phyloP scores from a whole-genome alignment of 495 filamentous ascomycete genomes.

The Neurospora sp. region DNA sequence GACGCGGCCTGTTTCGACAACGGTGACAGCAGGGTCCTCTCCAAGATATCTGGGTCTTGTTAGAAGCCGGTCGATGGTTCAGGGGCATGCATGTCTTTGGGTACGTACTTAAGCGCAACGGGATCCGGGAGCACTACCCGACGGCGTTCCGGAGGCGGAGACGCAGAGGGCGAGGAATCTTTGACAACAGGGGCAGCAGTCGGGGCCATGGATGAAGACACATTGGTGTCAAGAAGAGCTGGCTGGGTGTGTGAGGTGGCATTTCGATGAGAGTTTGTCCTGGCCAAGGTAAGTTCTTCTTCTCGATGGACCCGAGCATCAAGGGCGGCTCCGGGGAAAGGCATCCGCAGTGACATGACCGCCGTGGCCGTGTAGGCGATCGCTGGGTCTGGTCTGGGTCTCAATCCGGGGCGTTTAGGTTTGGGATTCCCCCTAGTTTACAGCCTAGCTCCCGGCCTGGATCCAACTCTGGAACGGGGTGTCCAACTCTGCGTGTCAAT shows the following conservation, averaged over 20 bases:
- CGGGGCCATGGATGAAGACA: constrained; percentile 4
- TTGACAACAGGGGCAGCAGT: constrained; percentile 4
- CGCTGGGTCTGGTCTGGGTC: background rate
- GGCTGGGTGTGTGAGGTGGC: constrained; percentile 1
- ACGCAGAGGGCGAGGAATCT: constrained; percentile 2
- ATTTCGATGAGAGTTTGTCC: constrained; percentile 12
- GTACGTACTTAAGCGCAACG: constrained; percentile 50
- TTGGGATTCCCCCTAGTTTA: background rate
- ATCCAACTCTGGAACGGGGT: background rate
- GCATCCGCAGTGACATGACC: constrained; percentile 18
- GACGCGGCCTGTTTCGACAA: constrained; percentile 56
- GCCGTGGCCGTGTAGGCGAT: background rate
- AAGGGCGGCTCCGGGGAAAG: constrained; percentile 14
- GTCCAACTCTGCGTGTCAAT: background rate
- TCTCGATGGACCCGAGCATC: constrained; percentile 23
- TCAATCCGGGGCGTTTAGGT: background rate
- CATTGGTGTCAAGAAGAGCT: constrained; percentile 2
- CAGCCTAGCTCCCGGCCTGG: background rate
- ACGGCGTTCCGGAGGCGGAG: constrained; percentile 20
- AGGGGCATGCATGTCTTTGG: background rate
- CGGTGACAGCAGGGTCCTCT: constrained; percentile 67
- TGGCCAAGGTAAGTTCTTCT: constrained; percentile 21
- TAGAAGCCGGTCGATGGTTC: background rate
- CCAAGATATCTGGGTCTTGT: constrained; percentile 58
- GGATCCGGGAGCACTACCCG: constrained; percentile 63